Evolutionary conservation across 2,329 filamentous ascomycete genomes (phyloP), one percentile per base, ranked within the genome.

Genomic region (Ceratocystis variospora): DNA sequence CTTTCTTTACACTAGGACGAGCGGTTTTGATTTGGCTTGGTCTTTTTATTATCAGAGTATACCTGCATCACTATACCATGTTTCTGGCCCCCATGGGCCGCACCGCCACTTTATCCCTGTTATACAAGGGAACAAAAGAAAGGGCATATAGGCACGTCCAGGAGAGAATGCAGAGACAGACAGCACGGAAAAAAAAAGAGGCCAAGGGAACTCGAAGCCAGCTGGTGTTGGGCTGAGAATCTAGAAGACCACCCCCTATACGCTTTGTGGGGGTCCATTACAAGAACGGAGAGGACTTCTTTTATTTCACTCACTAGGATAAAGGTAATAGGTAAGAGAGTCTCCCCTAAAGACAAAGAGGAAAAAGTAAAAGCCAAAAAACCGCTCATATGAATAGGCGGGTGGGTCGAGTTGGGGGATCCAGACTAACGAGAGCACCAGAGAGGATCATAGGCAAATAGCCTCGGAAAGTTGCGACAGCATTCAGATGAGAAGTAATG

Each of bases 41-140:
- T 15, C 37, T 41, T 1, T 15, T 41, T 41, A 41, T 41, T 41
- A 10, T 53, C 25, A 12, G 19, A 25, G 10, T 15, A 5, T 22
- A 15, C 25, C 48, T 37, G 15, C 55, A 59, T 59, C 55, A 59
- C 17, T n/a, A 37, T 7, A 59, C 7, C n/a, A 37, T 33, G 28
- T 59, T 31, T 59, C 55, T 59, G 28, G 28, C 25, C 53, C 53
- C 33, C 53, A 28, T 59, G 55, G 12, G 22, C 55, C 28, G 55
- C 55, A 59, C 55, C 33, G 55, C 55, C 55, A 59, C 55, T 59
- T 17, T 8, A 59, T 59, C 55, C 55, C 55, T 59, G n/a, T 37
- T 5, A 28, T 33, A 17, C 55, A 15, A 59, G 55, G 28, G 55
- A 12, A 33, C 28, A 17, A 59, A 10, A 25, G 53, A 33, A n/a